Percentiles rank a stretch among this genome's conserved stretches.
These are phyloP conservation scores for Cetradonia linearis DNA, from an alignment of 495 filamentous ascomycete species.

Conservation along the genomic window DNA sequence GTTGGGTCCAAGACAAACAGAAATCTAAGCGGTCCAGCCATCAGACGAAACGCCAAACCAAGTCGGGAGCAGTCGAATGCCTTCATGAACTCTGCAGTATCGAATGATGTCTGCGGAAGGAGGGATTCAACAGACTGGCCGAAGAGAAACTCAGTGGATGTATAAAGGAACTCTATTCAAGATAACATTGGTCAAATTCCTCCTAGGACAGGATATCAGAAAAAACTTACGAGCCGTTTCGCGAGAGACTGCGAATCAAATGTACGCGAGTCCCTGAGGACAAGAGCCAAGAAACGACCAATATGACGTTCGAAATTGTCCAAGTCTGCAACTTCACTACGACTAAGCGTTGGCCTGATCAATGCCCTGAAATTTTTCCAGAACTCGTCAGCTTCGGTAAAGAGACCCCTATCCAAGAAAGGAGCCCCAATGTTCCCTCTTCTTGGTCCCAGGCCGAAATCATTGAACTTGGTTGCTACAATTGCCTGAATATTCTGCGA, in stretches of 20 bases:
- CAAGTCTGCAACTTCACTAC: constrained; percentile 28
- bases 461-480: constrained; percentile 56
- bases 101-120: constrained; percentile 12
- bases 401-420: constrained; percentile 34
- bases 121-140: constrained; percentile 39
- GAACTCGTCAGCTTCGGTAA: constrained; percentile 31
- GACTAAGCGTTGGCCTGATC: constrained; percentile 34
- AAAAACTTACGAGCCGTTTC: not conserved
- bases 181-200: not conserved
- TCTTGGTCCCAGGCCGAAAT: constrained; percentile 39
- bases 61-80: constrained; percentile 29
- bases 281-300: not conserved
- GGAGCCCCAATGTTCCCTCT: constrained; percentile 16
- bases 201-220: not conserved
- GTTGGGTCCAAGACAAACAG: not conserved
- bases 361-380: constrained; percentile 36
- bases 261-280: not conserved
- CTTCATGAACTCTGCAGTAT: constrained; percentile 29
- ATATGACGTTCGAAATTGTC: constrained; percentile 25
- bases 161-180: constrained; percentile 30
- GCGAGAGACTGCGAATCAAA: not conserved
- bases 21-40: not conserved
- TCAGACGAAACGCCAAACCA: not conserved
- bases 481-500: constrained; percentile 58
- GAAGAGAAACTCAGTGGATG: constrained; percentile 56